Evolutionary conservation across 495 filamentous ascomycete genomes (phyloP).

Genomic region (Bathelium albidoporum): DNA sequence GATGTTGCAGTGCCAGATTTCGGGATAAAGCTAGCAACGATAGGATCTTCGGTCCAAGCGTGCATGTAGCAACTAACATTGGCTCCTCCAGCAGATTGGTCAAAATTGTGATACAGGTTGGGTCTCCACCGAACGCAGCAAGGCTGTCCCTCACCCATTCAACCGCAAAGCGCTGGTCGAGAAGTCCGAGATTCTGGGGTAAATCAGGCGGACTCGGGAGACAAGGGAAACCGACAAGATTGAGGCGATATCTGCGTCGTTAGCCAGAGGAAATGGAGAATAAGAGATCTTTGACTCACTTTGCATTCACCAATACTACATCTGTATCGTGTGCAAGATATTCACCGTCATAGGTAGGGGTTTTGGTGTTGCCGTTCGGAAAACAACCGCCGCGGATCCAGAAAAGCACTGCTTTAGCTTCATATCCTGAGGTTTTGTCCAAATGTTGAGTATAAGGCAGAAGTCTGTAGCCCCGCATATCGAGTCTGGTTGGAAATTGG

Average conservation of each 20-base stretch:
- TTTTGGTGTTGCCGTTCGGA: constrained; percentile 25
- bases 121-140: constrained; percentile 39
- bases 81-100: constrained; percentile 43
- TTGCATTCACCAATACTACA: constrained; percentile 34
- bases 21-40: constrained; percentile 39
- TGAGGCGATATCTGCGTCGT: constrained; percentile 42
- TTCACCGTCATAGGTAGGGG: constrained; percentile 34
- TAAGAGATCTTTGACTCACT: constrained; percentile 36
- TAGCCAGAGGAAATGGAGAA: constrained; percentile 20
- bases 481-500: neutral
- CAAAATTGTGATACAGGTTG: constrained; percentile 47
- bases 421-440: constrained; percentile 27
- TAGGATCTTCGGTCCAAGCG: constrained; percentile 33
- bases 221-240: constrained; percentile 51
- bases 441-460: constrained; percentile 40
- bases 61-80: constrained; percentile 46
- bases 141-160: constrained; percentile 58
- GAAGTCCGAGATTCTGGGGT: constrained; percentile 33
- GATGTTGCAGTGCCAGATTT: constrained; percentile 45
- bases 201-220: constrained; percentile 33
- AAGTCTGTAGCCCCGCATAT: neutral
- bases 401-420: constrained; percentile 30
- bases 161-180: constrained; percentile 38
- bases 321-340: constrained; percentile 31
- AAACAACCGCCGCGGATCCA: constrained; percentile 33